These are phyloP conservation scores for Imleria badia DNA, from an alignment of 768 basidiomycete species.

Conservation along the genomic window DNA sequence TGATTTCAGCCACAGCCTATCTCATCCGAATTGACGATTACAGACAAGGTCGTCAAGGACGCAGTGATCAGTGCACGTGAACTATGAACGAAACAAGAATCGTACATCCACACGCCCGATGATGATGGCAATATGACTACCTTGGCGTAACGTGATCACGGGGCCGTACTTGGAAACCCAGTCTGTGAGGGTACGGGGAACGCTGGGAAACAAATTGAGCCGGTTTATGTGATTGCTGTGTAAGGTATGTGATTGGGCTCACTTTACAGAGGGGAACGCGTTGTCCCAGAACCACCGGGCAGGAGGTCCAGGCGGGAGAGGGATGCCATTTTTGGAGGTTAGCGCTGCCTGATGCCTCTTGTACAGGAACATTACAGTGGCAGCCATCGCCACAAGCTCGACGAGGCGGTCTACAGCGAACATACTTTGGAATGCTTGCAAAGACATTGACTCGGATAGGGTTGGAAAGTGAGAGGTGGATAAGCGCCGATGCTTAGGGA, in stretches of 20 bases:
- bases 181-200: conserved; percentile 39
- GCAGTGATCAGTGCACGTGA: background rate
- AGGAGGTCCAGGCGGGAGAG: too few relatives aligned
- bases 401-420: background rate
- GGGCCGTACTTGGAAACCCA: conserved; percentile 60
- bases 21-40: conserved; percentile 5
- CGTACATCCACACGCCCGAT: conserved; percentile 25
- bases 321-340: conserved; percentile 5
- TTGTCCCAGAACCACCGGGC: conserved; percentile 28
- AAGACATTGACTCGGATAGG: conserved; percentile 1
- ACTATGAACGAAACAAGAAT: background rate
- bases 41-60: background rate
- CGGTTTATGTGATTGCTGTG: too few relatives aligned
- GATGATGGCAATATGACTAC: conserved; percentile 26
- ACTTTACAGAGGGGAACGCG: conserved; percentile 20
- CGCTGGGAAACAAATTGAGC: background rate
- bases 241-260: background rate
- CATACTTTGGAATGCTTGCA: background rate
- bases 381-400: background rate
- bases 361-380: background rate
- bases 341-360: background rate
- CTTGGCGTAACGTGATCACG: conserved; percentile 52
- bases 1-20: conserved; percentile 54
- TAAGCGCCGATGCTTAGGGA: too few relatives aligned
- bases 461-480: background rate